phyloP scores from a whole-genome alignment of 2,329 filamentous ascomycete species.

The Dothideomycetes sp. region DNA sequence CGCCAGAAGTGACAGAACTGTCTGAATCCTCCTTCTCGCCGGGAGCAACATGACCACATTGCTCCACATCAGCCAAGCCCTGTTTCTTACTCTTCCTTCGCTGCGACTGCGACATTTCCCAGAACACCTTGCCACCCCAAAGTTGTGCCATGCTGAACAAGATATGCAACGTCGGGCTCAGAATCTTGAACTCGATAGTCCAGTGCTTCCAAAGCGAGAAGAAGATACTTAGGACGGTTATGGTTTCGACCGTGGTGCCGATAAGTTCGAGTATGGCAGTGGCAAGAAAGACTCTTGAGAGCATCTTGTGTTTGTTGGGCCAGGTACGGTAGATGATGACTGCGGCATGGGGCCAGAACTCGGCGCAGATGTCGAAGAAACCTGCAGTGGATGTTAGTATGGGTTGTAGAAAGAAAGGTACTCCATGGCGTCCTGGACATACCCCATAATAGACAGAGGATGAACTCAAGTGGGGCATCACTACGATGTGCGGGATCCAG shows the following conservation, averaged over 20 bases:
- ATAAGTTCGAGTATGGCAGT: constrained; percentile 30
- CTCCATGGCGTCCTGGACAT: constrained; percentile 13
- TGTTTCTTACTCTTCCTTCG: too few species aligned
- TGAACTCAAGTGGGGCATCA: constrained; percentile 30
- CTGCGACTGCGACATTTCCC: constrained; percentile 30
- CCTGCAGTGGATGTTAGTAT: constrained; percentile 23
- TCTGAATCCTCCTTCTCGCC: too few species aligned
- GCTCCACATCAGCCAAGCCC: too few species aligned
- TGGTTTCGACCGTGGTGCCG: constrained; percentile 34
- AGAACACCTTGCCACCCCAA: constrained; percentile 36
- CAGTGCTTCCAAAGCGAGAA: constrained; percentile 34
- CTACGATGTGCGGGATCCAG: constrained; percentile 20
- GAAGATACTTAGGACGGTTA: constrained; percentile 37
- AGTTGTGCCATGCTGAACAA: constrained; percentile 36
- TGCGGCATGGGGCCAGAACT: constrained; percentile 38
- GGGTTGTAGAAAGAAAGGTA: too few species aligned
- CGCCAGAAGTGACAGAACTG: too few species aligned
- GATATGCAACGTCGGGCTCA: constrained; percentile 35
- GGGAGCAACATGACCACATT: too few species aligned
- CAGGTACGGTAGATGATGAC: constrained; percentile 39
- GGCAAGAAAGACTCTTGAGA: constrained; percentile 30
- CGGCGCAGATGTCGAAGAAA: constrained; percentile 38
- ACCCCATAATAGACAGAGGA: constrained; percentile 34
- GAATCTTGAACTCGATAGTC: constrained; percentile 36
- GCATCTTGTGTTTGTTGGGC: constrained; percentile 30